phyloP scores from a whole-genome alignment of 1,284 basidiomycete species.

The Baeospora myosura region DNA sequence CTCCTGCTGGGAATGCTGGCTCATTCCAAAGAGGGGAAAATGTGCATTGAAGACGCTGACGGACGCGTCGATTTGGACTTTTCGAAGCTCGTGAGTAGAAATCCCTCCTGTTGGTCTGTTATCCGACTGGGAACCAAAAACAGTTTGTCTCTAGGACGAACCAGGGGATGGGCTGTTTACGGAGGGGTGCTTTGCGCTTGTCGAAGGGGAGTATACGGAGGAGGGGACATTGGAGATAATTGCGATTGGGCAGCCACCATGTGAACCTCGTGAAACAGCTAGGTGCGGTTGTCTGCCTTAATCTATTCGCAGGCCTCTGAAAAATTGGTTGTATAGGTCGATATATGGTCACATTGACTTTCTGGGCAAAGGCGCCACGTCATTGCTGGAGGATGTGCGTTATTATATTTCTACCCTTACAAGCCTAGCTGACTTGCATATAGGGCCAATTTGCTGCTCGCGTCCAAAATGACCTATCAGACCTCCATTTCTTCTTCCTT shows the following conservation, averaged over 20 bases:
- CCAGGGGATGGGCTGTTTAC: conserved; percentile 96
- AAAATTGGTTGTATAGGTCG: conserved; percentile 41
- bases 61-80: conserved; percentile 88
- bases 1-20: conserved; percentile 90
- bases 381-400: conserved; percentile 85
- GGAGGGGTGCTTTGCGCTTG: conserved; percentile 90
- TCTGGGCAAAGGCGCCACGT: conserved; percentile 85
- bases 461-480: conserved; percentile 59
- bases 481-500: conserved; percentile 88
- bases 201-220: conserved; percentile 95
- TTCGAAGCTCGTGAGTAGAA: conserved; percentile 64
- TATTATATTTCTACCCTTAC: conserved; percentile 3
- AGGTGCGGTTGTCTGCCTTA: conserved; percentile 40
- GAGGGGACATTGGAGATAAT: conserved; percentile 85
- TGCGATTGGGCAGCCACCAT: conserved; percentile 96
- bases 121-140: conserved; percentile 8
- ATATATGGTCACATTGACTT: conserved; percentile 95
- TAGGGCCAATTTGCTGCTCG: conserved; percentile 55
- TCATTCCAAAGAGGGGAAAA: conserved; percentile 82
- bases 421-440: too few species aligned
- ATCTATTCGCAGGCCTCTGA: conserved; percentile 3
- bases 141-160: conserved; percentile 51
- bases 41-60: conserved; percentile 92
- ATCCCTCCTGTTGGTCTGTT: too few species aligned
- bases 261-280: conserved; percentile 77